Base-by-base conservation (phyloP, 306 rosid species). In the Trifolium repens region DNA sequence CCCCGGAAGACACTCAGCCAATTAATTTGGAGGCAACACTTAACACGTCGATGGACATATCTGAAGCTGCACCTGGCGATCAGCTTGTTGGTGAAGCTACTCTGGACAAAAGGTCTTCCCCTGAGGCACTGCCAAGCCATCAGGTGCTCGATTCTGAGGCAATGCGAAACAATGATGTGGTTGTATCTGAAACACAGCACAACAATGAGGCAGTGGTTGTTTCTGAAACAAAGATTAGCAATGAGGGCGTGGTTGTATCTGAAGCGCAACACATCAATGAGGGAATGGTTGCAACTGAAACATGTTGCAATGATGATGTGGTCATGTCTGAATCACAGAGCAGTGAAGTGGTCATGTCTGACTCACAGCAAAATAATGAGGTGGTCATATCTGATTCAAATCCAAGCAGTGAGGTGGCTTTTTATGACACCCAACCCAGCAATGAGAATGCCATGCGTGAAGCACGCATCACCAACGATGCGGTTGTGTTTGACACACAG, bases 291-390 rank as follows among this genome's bases (percentile, higher is more conserved):
- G 8, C 50, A 8, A 17, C 64, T 67, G 85, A 82, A 71, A 35
- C 78, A 4, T 81, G 53, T n/a, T 3, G 0, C 8, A 42, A 16
- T 8, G 53, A 22, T 24, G 67, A 72, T 58, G 39, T 58, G 44
- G 46, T 59, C 27, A 17, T 16, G 27, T 54, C 77, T 73, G 86
- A 70, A 39, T 44, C 69, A 14, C 81, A 54, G 1, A 12, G 10
- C 9, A 7, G 63, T 42, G 77, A 75, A 15, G 26, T 66, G 27
- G 63, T 40, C n/a, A 22, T 34, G 13, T 47, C 78, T 81, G 79
- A 76, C 10, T 35, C 76, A 9, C 85, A 73, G 44, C 39, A 4
- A 2, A 15, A 37, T 17, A 50, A 44, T 67, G 85, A 82, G 59
- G 55, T 40, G 0, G 63, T 50, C 11, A 7, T 71, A 19, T 46